Conservation (phyloP, 2,329 filamentous ascomycete genomes). For the Pseudogymnoascus sp. region DNA sequence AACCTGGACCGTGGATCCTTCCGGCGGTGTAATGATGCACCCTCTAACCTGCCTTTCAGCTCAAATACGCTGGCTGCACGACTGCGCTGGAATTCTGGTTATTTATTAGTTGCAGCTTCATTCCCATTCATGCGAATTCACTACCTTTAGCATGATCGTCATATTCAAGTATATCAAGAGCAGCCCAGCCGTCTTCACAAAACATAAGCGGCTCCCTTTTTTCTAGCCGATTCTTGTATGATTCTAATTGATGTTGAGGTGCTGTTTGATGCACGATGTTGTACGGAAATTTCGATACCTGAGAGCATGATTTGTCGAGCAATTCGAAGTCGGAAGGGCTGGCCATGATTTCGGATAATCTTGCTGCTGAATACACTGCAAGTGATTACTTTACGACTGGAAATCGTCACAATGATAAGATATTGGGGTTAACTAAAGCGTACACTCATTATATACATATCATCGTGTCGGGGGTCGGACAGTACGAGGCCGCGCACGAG, state of each 20-base stretch:
- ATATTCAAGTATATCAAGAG: constrained; percentile 15
- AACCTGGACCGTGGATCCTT: constrained; percentile 21
- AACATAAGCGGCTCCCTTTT: constrained; percentile 13
- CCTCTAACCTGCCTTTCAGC: constrained; percentile 10
- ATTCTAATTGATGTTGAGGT: neutral
- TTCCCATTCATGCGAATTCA: neutral
- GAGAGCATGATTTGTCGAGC: constrained; percentile 9
- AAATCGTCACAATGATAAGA: too few species aligned
- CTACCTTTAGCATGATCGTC: constrained; percentile 13
- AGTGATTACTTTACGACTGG: too few species aligned
- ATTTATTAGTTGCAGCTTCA: neutral
- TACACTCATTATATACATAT: too few species aligned
- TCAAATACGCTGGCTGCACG: constrained; percentile 8
- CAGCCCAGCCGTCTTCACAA: constrained; percentile 1
- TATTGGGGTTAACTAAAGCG: too few species aligned
- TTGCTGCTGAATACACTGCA: too few species aligned
- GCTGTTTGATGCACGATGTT: too few species aligned
- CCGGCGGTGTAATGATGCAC: neutral
- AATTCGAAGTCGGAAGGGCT: neutral
- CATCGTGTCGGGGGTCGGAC: too few species aligned
- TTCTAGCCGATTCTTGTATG: constrained; percentile 12
- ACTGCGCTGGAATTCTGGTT: constrained; percentile 11
- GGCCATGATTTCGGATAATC: constrained; percentile 7
- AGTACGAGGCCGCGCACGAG: too few species aligned
- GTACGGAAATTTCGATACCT: neutral